Conservation (phyloP, 768 basidiomycete genomes). For the Botryobasidium botryosum region DNA sequence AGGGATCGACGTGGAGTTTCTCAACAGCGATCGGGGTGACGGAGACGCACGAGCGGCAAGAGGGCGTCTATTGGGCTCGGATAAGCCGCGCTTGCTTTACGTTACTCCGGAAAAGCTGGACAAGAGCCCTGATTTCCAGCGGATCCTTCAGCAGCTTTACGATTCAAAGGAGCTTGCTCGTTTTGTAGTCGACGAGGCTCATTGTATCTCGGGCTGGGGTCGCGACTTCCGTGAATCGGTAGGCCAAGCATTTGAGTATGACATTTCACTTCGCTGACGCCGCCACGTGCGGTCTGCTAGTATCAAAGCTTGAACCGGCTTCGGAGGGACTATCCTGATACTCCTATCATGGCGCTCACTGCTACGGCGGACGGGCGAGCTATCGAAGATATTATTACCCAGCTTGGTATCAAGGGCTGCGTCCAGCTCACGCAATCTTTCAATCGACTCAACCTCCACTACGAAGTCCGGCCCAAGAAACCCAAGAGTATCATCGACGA, state of each 20-base stretch:
- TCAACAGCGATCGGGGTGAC: slow-evolving; percentile 38
- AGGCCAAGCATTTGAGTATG: slow-evolving; percentile 17
- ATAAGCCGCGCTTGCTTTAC: slow-evolving; percentile 57
- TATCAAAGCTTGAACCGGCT: slow-evolving; percentile 51
- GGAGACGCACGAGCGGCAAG: slow-evolving; percentile 23
- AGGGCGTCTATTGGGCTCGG: slow-evolving; percentile 26
- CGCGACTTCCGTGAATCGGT: slow-evolving; percentile 80
- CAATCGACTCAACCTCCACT: slow-evolving; percentile 83
- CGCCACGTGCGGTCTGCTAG: slow-evolving; percentile 22
- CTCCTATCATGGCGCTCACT: slow-evolving; percentile 93
- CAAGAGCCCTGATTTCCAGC: slow-evolving; percentile 37
- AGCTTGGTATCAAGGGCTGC: slow-evolving; percentile 43
- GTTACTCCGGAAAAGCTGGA: slow-evolving; percentile 83
- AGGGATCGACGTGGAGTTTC: slow-evolving; percentile 49
- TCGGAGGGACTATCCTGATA: slow-evolving; percentile 52
- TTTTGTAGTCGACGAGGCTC: slow-evolving; percentile 94
- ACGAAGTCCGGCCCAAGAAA: slow-evolving; percentile 41
- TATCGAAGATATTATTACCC: slow-evolving; percentile 58
- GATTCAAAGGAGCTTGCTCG: slow-evolving; percentile 44
- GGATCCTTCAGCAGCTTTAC: slow-evolving; percentile 43
- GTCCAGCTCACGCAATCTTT: slow-evolving; percentile 65
- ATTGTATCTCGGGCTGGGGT: slow-evolving; percentile 90
- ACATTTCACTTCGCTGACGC: background rate
- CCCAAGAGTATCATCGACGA: slow-evolving; percentile 29
- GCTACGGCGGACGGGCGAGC: slow-evolving; percentile 78